A percentile compares a stretch with the other conserved stretches of the same genome.
These are phyloP conservation scores for Hypoxylon sp. DNA, from an alignment of 2,329 filamentous ascomycete species.

Conservation along the genomic window DNA sequence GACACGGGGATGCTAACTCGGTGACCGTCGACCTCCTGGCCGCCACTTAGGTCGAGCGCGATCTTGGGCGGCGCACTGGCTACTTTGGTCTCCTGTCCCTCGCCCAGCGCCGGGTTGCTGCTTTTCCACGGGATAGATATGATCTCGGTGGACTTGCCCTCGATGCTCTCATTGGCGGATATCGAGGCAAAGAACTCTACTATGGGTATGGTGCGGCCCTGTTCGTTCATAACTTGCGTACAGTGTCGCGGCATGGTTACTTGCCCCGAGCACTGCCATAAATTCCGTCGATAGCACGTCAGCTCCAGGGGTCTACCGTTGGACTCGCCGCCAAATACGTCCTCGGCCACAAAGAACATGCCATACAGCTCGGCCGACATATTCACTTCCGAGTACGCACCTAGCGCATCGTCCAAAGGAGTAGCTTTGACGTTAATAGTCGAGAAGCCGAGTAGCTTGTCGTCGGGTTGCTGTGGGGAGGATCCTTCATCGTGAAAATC, in stretches of 20 bases:
- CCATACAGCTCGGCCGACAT: slow-evolving; percentile 83
- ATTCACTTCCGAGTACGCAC: slow-evolving; percentile 70
- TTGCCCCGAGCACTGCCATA: slow-evolving; percentile 94
- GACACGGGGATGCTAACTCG: slow-evolving; percentile 85
- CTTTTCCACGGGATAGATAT: slow-evolving; percentile 98
- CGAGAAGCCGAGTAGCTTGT: slow-evolving; percentile 81
- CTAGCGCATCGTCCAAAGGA: slow-evolving; percentile 72
- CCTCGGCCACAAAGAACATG: slow-evolving; percentile 90
- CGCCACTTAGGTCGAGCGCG: slow-evolving; percentile 65
- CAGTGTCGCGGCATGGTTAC: slow-evolving; percentile 81
- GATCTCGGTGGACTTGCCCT: slow-evolving; percentile 91
- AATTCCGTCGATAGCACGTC: slow-evolving; percentile 93
- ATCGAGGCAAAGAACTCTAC: slow-evolving; percentile 85
- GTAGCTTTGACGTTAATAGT: slow-evolving; percentile 69
- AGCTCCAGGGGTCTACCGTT: slow-evolving; percentile 76
- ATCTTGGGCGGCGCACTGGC: slow-evolving; percentile 65
- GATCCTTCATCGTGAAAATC: slow-evolving; percentile 58
- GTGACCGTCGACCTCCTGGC: slow-evolving; percentile 80
- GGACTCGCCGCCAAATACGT: slow-evolving; percentile 75
- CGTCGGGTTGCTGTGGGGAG: slow-evolving; percentile 69
- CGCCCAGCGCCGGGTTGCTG: slow-evolving; percentile 65
- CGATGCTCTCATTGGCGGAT: slow-evolving; percentile 89
- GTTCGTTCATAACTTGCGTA: slow-evolving; percentile 76
- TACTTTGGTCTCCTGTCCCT: slow-evolving; percentile 61
- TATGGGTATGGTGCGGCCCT: slow-evolving; percentile 81